Evolutionary conservation across 345 rosid species (phyloP).

Genomic region (Aurinia saxatilis): DNA sequence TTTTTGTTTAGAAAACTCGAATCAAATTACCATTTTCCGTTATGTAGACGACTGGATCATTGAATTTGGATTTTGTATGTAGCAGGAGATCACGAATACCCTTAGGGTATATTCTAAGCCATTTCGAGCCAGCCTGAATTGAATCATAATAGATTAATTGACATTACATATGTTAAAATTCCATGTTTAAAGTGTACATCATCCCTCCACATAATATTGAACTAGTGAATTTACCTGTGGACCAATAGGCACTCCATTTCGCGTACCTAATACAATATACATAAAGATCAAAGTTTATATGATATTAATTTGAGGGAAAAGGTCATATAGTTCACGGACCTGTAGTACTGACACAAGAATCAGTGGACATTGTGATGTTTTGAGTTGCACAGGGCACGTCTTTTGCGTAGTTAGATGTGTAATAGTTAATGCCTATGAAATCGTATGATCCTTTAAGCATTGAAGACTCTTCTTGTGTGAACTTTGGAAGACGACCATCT

Average conservation of each 20-base stretch:
- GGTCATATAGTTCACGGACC: conserved; percentile 2
- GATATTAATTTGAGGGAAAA: neutral
- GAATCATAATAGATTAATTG: neutral
- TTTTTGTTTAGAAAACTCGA: no score
- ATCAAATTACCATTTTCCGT: no score
- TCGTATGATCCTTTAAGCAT: conserved; percentile 34
- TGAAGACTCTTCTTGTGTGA: conserved; percentile 27
- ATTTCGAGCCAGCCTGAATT: conserved; percentile 29
- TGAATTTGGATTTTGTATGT: no score
- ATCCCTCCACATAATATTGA: neutral
- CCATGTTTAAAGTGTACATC: no score
- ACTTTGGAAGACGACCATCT: conserved; percentile 33
- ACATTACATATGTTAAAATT: neutral
- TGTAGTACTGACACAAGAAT: conserved; percentile 23
- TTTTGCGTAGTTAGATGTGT: conserved; percentile 29
- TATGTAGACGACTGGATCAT: no score
- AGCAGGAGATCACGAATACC: no score
- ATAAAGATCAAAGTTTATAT: neutral
- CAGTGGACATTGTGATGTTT: conserved; percentile 33
- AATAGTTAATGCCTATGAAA: conserved; percentile 52
- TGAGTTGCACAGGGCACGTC: conserved; percentile 10
- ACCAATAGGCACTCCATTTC: conserved; percentile 42
- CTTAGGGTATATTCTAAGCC: conserved; percentile 41
- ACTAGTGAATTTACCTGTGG: conserved; percentile 26
- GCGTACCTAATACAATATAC: conserved; percentile 13